phyloP scores from a whole-genome alignment of 139 green algal genomes.

The Chlorella sp. region DNA sequence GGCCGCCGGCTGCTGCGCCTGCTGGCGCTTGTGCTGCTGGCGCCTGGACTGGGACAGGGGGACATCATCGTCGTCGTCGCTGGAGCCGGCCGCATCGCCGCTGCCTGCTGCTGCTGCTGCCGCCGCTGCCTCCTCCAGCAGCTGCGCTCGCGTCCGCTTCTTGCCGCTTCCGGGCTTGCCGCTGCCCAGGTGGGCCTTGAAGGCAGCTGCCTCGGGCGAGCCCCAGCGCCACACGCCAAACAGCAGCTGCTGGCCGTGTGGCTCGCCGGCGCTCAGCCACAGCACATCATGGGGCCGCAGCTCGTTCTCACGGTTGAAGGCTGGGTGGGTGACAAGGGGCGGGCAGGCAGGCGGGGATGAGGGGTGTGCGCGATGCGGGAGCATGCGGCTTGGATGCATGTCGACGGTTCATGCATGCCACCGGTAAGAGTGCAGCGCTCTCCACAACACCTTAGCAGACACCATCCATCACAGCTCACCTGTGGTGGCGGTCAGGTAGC shows the following conservation, averaged over 20 bases:
- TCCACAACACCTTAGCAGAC: no score
- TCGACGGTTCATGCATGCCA: no score
- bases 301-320: conserved; percentile 5
- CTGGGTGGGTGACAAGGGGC: not conserved
- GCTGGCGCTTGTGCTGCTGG: not conserved
- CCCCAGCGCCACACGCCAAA: conserved; percentile 19
- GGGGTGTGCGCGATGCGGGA: no score
- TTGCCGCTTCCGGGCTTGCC: not conserved
- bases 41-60: no score
- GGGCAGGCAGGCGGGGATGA: not conserved
- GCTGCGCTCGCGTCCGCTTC: not conserved
- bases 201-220: conserved; percentile 10
- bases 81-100: no score
- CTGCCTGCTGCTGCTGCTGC: not conserved
- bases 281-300: conserved; percentile 27
- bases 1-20: no score
- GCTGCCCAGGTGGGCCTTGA: not conserved
- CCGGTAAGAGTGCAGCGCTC: no score
- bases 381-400: no score
- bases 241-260: not conserved
- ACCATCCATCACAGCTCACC: no score
- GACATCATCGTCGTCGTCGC: not conserved
- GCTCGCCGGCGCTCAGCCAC: not conserved
- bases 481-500: no score
- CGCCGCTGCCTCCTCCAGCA: not conserved